Conservation (phyloP, 345 rosid species). For the Theobroma cacao region DNA sequence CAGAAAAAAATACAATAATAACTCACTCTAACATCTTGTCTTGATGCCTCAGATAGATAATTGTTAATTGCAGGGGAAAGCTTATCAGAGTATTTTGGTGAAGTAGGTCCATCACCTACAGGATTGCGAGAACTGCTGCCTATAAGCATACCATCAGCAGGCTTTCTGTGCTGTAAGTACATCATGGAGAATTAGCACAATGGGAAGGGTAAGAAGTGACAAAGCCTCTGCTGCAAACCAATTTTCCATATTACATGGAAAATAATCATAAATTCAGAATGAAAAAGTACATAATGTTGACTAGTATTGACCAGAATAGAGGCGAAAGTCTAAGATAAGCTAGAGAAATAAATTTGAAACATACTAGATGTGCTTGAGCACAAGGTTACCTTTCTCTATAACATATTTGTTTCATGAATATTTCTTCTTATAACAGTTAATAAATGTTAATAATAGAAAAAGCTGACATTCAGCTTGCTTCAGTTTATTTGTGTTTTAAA, state of each 20-base stretch:
- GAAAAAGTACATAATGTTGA: not conserved
- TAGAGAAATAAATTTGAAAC: not conserved
- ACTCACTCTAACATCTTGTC: conserved; percentile 82
- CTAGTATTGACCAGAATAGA: not conserved
- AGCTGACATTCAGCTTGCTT: not conserved
- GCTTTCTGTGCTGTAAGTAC: conserved; percentile 77
- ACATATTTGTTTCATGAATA: not conserved
- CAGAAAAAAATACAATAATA: conserved; percentile 9
- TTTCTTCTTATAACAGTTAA: too few species aligned
- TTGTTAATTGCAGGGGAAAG: conserved; percentile 96
- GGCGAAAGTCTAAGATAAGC: not conserved
- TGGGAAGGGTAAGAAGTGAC: not conserved
- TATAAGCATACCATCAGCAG: conserved; percentile 84
- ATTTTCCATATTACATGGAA: not conserved
- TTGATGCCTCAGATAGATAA: conserved; percentile 94
- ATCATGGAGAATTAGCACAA: conserved; percentile 10
- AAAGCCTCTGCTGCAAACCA: not conserved
- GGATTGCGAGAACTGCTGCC: conserved; percentile 92
- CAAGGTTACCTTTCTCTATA: not conserved
- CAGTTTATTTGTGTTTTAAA: not conserved
- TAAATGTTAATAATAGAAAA: too few species aligned
- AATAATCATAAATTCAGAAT: not conserved
- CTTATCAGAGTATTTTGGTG: conserved; percentile 96
- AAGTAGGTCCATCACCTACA: conserved; percentile 74
- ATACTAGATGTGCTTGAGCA: not conserved